Conservation (phyloP, 306 rosid genomes). For the Castanea mollissima region DNA sequence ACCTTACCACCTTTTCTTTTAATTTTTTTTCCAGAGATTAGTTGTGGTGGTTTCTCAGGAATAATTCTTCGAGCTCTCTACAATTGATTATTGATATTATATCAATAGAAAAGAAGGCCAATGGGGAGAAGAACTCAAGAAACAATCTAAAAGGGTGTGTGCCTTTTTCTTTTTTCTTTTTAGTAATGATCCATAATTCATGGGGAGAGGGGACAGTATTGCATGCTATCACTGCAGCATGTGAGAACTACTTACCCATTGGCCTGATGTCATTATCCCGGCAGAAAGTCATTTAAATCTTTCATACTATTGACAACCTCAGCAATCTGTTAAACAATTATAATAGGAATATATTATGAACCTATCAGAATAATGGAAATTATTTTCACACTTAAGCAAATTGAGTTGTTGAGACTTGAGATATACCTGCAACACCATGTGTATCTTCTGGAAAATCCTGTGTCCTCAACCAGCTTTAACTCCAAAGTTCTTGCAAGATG, state of each 20-base stretch:
- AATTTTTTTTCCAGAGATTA: background rate
- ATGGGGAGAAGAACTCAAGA: background rate
- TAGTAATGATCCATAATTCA: background rate
- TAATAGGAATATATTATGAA: background rate
- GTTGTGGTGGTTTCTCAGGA: background rate
- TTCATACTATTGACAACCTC: slow-evolving; percentile 38
- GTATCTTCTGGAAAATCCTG: slow-evolving; percentile 29
- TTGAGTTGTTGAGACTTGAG: background rate
- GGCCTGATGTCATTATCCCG: slow-evolving; percentile 28
- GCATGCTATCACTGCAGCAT: background rate
- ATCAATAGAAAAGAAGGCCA: background rate
- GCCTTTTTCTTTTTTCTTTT: background rate
- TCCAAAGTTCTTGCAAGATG: slow-evolving; percentile 21
- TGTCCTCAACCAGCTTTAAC: slow-evolving; percentile 12
- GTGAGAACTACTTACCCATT: slow-evolving; percentile 33
- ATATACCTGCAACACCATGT: slow-evolving; percentile 30
- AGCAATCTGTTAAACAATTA: slow-evolving; percentile 27
- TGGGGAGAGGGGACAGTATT: background rate
- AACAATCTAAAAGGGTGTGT: no score
- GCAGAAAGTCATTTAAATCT: slow-evolving; percentile 37
- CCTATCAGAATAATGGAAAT: background rate
- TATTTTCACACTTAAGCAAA: background rate
- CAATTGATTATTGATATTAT: background rate
- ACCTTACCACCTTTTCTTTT: background rate
- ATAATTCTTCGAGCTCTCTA: slow-evolving; percentile 28